These are phyloP conservation scores for Aethionema arabicum DNA, from an alignment of 345 rosid genomes.

Conservation along the genomic window DNA sequence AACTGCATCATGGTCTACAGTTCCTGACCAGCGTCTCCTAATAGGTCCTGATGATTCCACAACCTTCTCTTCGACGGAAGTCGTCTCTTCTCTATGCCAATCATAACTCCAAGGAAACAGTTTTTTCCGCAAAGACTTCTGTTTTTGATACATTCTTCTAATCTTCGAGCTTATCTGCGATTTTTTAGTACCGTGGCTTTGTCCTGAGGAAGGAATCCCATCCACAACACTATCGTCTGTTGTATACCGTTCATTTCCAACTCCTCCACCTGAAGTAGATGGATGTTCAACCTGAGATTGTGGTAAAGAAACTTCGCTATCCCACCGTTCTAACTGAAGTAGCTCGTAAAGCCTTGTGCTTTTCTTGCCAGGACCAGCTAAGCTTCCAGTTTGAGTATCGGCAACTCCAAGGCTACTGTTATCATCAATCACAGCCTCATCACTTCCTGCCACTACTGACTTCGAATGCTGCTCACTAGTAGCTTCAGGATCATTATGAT, in stretches of 20 bases:
- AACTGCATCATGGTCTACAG: conserved; percentile 74
- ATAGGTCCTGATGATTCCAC: conserved; percentile 64
- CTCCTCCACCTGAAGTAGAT: conserved; percentile 75
- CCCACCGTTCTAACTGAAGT: conserved; percentile 70
- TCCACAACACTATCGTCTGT: conserved; percentile 34
- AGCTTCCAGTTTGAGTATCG: conserved; percentile 40
- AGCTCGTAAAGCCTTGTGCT: conserved; percentile 86
- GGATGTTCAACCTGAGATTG: conserved; percentile 55
- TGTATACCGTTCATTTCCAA: conserved; percentile 43
- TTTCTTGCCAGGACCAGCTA: conserved; percentile 59
- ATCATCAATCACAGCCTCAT: conserved; percentile 29
- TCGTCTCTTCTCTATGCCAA: conserved; percentile 84
- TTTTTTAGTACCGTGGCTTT: conserved; percentile 54
- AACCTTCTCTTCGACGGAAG: conserved; percentile 57
- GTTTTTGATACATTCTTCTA: conserved; percentile 67
- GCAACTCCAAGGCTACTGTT: conserved; percentile 30
- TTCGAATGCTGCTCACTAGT: conserved; percentile 39
- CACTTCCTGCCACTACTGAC: conserved; percentile 45
- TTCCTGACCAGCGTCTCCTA: conserved; percentile 81
- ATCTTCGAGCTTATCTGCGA: conserved; percentile 65
- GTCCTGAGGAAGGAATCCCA: conserved; percentile 42
- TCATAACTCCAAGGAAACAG: conserved; percentile 97
- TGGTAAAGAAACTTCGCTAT: conserved; percentile 38
- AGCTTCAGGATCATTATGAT: conserved; percentile 44
- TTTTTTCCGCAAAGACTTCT: conserved; percentile 83